Evolutionary conservation across 2,329 filamentous ascomycete genomes (phyloP), one percentile per base, ranked within the genome.

Genomic region (Reticulascus tulasneorum): DNA sequence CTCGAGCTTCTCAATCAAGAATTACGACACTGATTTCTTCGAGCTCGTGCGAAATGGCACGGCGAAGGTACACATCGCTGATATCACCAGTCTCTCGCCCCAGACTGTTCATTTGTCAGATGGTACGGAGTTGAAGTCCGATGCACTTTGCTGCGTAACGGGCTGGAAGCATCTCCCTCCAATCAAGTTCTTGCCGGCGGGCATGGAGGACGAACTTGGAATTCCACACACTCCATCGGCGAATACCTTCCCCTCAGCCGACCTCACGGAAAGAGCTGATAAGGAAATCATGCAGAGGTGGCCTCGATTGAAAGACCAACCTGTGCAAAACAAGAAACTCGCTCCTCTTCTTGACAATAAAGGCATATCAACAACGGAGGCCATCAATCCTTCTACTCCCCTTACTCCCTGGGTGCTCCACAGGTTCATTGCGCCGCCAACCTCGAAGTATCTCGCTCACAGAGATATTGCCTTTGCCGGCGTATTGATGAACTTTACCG

Each of bases 11-110:
- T 73, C 72, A 33, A 80, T 84, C 33, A 62, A 77, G 34, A 83
- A 81, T 52, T 82, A 77, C 46, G 63, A 69, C 1, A 72, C 64
- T 5, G 64, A 75, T 47, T 71, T 82, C 47, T 75, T 79, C 46
- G 72, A 77, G 4, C 55, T 78, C 11, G 67, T 82, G 12, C 63
- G 63, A 23, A 51, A 60, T 13, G 76, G 73, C n/a, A 66, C 55
- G 26, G 65, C 82, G 31, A 60, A 60, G 9, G 54, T 82, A 4
- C 67, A 78, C 40, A 59, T 77, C 13, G 69, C 65, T 10, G 70
- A 81, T 40, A 61, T 82, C 7, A 55, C 54, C 2, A 51, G 55
- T 15, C 59, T 82, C 6, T 59, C 62, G 7, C 48, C 60, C 3
- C 52, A 62, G 12, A 65, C 59, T 0, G 67, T 82, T 0, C 62